Evolutionary conservation across 441 rosid species (phyloP), one percentile per base, ranked within the genome.

Genomic region (Gossypium gossypioides): DNA sequence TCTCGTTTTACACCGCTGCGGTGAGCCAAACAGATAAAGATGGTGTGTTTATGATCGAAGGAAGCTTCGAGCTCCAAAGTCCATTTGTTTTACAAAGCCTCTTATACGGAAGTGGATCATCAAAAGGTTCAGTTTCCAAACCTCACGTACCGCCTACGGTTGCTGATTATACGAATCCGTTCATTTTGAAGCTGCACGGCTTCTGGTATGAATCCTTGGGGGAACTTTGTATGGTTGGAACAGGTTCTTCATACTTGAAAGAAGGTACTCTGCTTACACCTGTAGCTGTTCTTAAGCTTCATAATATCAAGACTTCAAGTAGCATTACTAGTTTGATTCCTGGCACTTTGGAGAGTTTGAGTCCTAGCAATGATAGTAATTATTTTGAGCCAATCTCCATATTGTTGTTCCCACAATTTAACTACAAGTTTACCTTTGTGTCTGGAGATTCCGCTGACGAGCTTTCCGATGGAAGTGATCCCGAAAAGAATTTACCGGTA

Each of bases 171-270:
- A 54, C 10, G 34, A 78, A 67, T 61, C 68, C 57, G n/a, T 50
- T 12, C 37, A 6, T 18, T 21, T 76, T 83, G 77, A 61, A 60
- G 51, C 72, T 79, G 2, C 71, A 58, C 0, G 88, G 88, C 29
- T 79, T 77, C 67, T 81, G 82, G 83, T 85, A 83, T 2, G 72
- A 72, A 56, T 57, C 74, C 55, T 74, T 81, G 0, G 82, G 77
- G 61, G 63, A 74, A 32, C 82, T 85, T 73, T 85, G 88, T 59
- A 76, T 76, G 84, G 75, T 81, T 32, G 79, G 77, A 44, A 21
- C 54, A 21, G 74, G 80, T 24, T 34, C 54, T 29, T 22, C 29
- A 22, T 55, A 55, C 50, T 8, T 57, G 27, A 57, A 57, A 24
- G 37, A 66, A 50, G 67, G 68, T 46, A 55, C 55, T 27, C 10